These are phyloP conservation scores for Cyberlindnera euphorbiae DNA, from an alignment of 805 yeast genomes.

Conservation along the genomic window DNA sequence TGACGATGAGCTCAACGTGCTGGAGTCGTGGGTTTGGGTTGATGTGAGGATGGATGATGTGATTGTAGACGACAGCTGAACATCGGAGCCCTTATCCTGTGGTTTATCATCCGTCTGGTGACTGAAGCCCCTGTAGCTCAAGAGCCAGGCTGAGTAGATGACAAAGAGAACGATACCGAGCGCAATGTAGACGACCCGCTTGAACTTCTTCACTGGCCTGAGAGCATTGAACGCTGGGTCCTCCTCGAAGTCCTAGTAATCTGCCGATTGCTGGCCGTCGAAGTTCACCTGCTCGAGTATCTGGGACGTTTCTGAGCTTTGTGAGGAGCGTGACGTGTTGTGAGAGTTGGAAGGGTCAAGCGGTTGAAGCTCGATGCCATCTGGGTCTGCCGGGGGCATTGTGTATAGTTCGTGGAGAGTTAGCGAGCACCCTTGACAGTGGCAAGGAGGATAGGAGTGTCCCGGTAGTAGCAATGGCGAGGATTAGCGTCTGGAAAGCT, in stretches of 20 bases:
- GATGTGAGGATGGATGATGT: too few species aligned
- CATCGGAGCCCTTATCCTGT: background rate
- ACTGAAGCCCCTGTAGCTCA: constrained; percentile 10
- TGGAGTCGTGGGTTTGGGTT: too few species aligned
- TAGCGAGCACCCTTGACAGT: too few species aligned
- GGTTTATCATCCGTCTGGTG: background rate
- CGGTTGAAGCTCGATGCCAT: too few species aligned
- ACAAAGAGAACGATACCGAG: constrained; percentile 1
- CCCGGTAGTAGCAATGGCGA: too few species aligned
- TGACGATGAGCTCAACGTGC: too few species aligned
- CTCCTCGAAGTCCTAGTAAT: constrained; percentile 8
- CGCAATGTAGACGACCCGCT: constrained; percentile 3
- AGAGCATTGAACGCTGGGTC: constrained; percentile 4
- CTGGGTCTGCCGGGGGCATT: too few species aligned
- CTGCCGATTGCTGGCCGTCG: constrained; percentile 5
- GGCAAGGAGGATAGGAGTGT: too few species aligned
- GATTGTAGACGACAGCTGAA: background rate
- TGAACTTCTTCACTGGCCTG: constrained; percentile 6
- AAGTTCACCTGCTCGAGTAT: constrained; percentile 7
- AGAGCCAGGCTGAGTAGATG: constrained; percentile 10
- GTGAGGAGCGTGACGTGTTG: background rate
- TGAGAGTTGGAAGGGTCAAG: too few species aligned
- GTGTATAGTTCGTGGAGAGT: too few species aligned
- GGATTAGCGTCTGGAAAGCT: too few species aligned
- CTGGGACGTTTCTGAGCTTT: constrained; percentile 10